Conservation (phyloP, 2,329 filamentous ascomycete genomes). For the Colletotrichum sojae region DNA sequence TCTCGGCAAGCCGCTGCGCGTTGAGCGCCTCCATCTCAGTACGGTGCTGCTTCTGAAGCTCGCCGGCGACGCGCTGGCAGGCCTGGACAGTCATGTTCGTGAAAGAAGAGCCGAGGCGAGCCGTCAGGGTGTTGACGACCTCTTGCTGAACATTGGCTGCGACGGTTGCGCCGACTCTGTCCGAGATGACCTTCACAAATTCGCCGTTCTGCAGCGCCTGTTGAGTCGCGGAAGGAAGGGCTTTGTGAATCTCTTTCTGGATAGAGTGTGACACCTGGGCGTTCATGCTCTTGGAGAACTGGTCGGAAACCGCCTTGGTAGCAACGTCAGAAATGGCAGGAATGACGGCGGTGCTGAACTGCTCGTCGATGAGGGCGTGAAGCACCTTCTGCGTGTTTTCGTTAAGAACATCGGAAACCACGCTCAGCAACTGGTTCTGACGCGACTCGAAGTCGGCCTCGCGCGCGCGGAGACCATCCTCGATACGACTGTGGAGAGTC, state of each 20-base stretch:
- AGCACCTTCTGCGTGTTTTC: constrained; percentile 80
- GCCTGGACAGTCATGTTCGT: constrained; percentile 75
- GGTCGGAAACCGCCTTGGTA: constrained; percentile 77
- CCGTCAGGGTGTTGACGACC: constrained; percentile 72
- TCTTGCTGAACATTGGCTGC: constrained; percentile 78
- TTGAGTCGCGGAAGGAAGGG: constrained; percentile 76
- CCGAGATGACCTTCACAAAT: constrained; percentile 79
- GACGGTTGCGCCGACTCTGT: constrained; percentile 78
- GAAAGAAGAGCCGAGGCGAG: constrained; percentile 76
- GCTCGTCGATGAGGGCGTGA: constrained; percentile 80
- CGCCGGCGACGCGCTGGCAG: constrained; percentile 76
- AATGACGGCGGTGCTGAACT: constrained; percentile 82
- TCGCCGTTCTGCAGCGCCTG: constrained; percentile 82
- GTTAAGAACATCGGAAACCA: constrained; percentile 73
- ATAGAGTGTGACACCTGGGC: constrained; percentile 76
- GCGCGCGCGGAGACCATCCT: constrained; percentile 73
- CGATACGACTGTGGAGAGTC: constrained; percentile 73
- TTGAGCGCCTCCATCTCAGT: constrained; percentile 66
- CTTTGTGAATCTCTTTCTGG: constrained; percentile 79
- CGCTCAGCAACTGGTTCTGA: constrained; percentile 68
- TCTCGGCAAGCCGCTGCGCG: constrained; percentile 65
- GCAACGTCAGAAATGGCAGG: constrained; percentile 80
- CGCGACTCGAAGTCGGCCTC: constrained; percentile 67
- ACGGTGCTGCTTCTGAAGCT: constrained; percentile 75
- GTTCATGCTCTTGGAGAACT: constrained; percentile 78